Conservation (phyloP, 2,329 filamentous ascomycete genomes). For the Pseudocercospora musae region DNA sequence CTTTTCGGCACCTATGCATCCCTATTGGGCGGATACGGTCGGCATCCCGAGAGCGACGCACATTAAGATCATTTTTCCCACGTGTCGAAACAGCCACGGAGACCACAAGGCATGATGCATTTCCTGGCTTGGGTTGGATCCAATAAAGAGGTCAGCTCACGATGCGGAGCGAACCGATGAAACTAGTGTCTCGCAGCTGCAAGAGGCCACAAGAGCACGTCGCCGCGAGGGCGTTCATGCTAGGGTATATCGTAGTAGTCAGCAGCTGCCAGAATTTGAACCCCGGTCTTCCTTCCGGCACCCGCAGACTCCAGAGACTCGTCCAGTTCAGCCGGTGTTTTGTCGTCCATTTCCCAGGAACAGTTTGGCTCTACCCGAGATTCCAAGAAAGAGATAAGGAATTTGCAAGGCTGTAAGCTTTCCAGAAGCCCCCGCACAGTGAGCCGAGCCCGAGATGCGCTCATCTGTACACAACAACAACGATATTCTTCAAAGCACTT, state of each 20-base stretch:
- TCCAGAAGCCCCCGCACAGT: neutral
- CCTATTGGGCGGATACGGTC: constrained; percentile 9
- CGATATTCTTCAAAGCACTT: neutral
- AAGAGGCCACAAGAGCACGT: neutral
- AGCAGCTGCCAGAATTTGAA: neutral
- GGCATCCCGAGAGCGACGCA: constrained; percentile 6
- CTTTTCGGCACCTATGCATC: neutral
- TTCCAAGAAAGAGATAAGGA: neutral
- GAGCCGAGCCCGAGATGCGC: neutral
- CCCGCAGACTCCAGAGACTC: neutral
- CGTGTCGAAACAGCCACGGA: constrained; percentile 2
- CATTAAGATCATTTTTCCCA: neutral
- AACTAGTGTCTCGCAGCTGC: neutral
- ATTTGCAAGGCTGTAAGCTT: neutral
- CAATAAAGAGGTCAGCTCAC: neutral
- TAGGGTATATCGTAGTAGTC: neutral
- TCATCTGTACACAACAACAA: neutral
- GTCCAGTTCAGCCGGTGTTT: neutral
- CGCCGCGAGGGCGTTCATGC: neutral
- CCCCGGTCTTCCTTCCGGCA: neutral
- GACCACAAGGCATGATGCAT: constrained; percentile 6
- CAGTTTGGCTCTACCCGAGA: neutral
- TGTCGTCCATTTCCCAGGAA: neutral
- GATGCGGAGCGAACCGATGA: constrained; percentile 11
- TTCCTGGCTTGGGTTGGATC: neutral